phyloP scores from a whole-genome alignment of 202 grass and related monocot genomes.

The Alloteropsis angusta region DNA sequence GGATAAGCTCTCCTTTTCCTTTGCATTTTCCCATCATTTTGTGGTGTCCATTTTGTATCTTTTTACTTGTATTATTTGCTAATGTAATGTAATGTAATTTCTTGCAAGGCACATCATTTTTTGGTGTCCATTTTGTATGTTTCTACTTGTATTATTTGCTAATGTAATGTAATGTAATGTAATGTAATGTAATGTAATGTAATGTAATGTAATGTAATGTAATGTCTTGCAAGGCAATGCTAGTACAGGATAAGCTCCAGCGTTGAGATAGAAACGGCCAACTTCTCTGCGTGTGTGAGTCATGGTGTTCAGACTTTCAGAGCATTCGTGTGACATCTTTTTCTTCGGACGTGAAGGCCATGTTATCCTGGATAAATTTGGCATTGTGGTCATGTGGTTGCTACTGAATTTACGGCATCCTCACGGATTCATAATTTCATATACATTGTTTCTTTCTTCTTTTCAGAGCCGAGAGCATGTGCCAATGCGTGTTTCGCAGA shows the following conservation, averaged over 20 bases:
- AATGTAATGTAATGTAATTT: neutral
- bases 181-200: slow-evolving; percentile 10
- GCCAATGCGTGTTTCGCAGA: neutral
- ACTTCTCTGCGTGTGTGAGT: neutral
- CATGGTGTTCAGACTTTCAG: neutral
- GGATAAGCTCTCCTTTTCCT: neutral
- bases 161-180: too few relatives aligned
- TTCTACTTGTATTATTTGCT: neutral
- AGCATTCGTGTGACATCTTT: too few relatives aligned
- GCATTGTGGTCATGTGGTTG: neutral
- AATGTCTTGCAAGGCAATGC: slow-evolving; percentile 15
- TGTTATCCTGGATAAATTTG: neutral
- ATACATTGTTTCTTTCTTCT: neutral
- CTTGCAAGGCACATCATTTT: slow-evolving; percentile 24
- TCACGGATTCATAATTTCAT: neutral
- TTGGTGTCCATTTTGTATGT: neutral
- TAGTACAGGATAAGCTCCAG: neutral
- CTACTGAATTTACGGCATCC: neutral
- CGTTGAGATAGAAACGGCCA: neutral
- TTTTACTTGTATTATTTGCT: neutral
- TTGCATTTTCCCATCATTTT: slow-evolving; percentile 21
- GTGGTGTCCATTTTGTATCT: neutral
- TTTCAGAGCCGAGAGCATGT: neutral
- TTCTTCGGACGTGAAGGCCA: neutral
- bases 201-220: too few relatives aligned